Conservation (phyloP, 192 early-diverging fungal genomes). For the Coemansia furcata region DNA sequence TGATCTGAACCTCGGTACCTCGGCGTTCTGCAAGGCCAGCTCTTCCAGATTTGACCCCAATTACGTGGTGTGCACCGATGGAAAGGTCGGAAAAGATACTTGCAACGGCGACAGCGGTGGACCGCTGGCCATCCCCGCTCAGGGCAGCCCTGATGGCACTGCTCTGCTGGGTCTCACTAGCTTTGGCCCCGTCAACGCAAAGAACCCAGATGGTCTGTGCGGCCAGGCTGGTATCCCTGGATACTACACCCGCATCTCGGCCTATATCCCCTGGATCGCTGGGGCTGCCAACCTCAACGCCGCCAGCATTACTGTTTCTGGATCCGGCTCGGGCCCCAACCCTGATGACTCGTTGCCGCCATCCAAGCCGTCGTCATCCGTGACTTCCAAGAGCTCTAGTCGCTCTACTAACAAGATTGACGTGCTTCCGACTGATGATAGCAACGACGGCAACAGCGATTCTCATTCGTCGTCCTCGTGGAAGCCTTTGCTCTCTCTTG, state of each 20-base stretch:
- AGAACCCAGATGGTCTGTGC: constrained; percentile 27
- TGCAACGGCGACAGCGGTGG: constrained; percentile 51
- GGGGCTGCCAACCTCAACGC: constrained; percentile 11
- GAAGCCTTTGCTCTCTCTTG: not conserved
- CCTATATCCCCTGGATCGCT: constrained; percentile 43
- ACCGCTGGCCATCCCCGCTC: constrained; percentile 28
- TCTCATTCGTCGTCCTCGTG: not conserved
- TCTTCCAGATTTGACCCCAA: constrained; percentile 4
- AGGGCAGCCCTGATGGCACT: constrained; percentile 2
- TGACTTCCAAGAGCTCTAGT: not conserved
- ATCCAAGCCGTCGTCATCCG: not conserved
- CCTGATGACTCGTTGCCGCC: not conserved
- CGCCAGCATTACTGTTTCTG: constrained; percentile 5
- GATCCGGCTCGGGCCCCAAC: not conserved
- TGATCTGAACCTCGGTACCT: constrained; percentile 17
- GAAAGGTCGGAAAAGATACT: constrained; percentile 34
- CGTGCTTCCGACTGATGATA: not conserved
- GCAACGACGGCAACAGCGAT: not conserved
- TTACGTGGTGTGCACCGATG: constrained; percentile 46
- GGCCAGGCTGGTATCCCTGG: constrained; percentile 25
- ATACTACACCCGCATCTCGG: constrained; percentile 41
- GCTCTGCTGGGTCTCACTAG: constrained; percentile 41
- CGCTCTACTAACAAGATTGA: not conserved
- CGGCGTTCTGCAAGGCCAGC: constrained; percentile 12
- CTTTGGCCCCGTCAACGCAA: constrained; percentile 21